Base-by-base conservation (phyloP, 495 filamentous ascomycete species). In the Evansstolkia leycettana region DNA sequence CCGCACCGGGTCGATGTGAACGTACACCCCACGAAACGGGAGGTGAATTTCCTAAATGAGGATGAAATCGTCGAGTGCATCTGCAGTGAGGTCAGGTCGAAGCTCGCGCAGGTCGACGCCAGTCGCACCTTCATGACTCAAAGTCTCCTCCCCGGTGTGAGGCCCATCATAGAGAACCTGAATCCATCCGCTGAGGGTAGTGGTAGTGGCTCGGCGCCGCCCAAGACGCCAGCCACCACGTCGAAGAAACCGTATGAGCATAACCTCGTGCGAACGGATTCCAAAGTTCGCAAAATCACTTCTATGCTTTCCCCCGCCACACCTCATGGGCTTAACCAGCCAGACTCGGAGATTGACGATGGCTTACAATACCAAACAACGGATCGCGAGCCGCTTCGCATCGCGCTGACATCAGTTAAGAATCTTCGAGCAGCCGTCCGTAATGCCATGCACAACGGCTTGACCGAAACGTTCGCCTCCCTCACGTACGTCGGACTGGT, bases 41-140 rank as follows among this genome's bases (percentile, higher is more conserved):
- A 99, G 54, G 92, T 99, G 18, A 93, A 96, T 51, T 96, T 99
- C 52, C 69, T 99, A 3, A 94, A 96, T 42, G 92, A 99, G 52
- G 92, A 96, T 45, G 90, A 96, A 45, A 93, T 96, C 36, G 81
- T 94, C 40, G 85, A 94, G 47, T 73, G 70, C 31, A 78, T 99
- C 18, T 94, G 86, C 59, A 72, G 76, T 40, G 78, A 84, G 33
- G 79, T 96, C 33, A 74, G 83, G 30, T 66, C 73, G 9, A 82
- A 83, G 39, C 68, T 99, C 4, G 78, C 84, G 2, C 78, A 84
- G 39, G 88, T 95, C 14, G 92, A 99, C 60, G 85, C 84, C 9
- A 96, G 92, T 52, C 73, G 92, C 35, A 93, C 86, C 6, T 99
- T 95, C 59, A 65, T 88, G 50, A 94, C 86, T 3, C 92, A 99